These are phyloP conservation scores for Taphrina confusa DNA, from an alignment of 1,139 yeast species.

Conservation along the genomic window DNA sequence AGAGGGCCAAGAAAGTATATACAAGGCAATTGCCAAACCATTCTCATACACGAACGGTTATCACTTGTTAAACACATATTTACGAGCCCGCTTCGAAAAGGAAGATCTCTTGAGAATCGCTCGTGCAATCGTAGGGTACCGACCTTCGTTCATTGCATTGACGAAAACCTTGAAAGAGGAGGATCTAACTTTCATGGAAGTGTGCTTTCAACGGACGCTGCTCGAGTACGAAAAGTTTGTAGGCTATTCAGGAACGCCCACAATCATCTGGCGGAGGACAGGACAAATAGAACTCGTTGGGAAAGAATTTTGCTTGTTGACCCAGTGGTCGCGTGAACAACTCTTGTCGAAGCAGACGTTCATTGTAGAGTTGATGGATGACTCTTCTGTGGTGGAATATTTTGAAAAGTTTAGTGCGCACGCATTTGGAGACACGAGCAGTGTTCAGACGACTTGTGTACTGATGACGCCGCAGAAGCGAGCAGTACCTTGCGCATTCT, in stretches of 20 bases:
- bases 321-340: slow-evolving; percentile 83
- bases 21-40: slow-evolving; percentile 70
- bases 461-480: slow-evolving; percentile 59
- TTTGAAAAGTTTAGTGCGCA: slow-evolving; percentile 80
- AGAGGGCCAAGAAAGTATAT: slow-evolving; percentile 58
- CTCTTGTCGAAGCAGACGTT: slow-evolving; percentile 59
- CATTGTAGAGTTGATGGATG: slow-evolving; percentile 87
- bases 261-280: slow-evolving; percentile 91
- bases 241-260: slow-evolving; percentile 84
- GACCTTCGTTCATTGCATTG: slow-evolving; percentile 92
- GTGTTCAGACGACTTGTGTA: slow-evolving; percentile 80
- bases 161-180: slow-evolving; percentile 85
- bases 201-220: slow-evolving; percentile 88
- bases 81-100: slow-evolving; percentile 68
- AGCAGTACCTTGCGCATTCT: slow-evolving; percentile 66
- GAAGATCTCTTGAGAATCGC: slow-evolving; percentile 78
- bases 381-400: slow-evolving; percentile 79
- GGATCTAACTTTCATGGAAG: slow-evolving; percentile 92
- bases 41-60: slow-evolving; percentile 89
- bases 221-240: slow-evolving; percentile 86
- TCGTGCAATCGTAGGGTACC: slow-evolving; percentile 79
- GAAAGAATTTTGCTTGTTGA: slow-evolving; percentile 81
- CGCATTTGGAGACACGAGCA: slow-evolving; percentile 88
- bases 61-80: slow-evolving; percentile 74
- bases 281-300: slow-evolving; percentile 95